These are phyloP conservation scores for Anthracocystis setariae DNA, from an alignment of 1,284 basidiomycete species.

Conservation along the genomic window DNA sequence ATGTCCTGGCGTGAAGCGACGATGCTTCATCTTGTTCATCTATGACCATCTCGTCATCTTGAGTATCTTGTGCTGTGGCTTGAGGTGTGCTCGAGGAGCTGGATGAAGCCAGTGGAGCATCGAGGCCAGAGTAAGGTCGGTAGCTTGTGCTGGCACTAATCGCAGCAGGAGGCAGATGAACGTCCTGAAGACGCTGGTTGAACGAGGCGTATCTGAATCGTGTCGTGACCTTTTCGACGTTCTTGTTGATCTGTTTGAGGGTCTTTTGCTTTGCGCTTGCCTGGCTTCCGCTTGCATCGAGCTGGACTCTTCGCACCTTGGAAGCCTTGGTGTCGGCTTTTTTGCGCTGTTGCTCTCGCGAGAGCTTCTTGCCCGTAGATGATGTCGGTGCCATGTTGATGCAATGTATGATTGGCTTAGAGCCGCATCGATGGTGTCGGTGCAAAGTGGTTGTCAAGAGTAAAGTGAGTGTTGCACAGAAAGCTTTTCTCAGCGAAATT, in stretches of 20 bases:
- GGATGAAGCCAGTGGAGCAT: slow-evolving; percentile 39
- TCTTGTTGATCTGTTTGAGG: slow-evolving; percentile 52
- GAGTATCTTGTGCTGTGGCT: slow-evolving; percentile 5
- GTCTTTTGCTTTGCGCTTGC: slow-evolving; percentile 45
- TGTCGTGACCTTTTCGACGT: slow-evolving; percentile 41
- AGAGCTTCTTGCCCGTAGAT: slow-evolving; percentile 40
- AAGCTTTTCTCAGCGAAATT: slow-evolving; percentile 18
- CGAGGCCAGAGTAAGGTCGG: slow-evolving; percentile 55
- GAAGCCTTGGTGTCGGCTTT: slow-evolving; percentile 46
- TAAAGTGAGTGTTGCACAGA: slow-evolving; percentile 4
- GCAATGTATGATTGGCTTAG: neutral
- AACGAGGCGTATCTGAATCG: slow-evolving; percentile 64
- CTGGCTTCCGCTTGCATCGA: slow-evolving; percentile 42
- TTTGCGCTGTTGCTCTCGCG: slow-evolving; percentile 40
- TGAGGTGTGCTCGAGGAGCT: slow-evolving; percentile 18
- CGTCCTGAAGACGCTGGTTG: slow-evolving; percentile 64
- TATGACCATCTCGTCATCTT: slow-evolving; percentile 7
- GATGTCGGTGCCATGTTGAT: slow-evolving; percentile 25
- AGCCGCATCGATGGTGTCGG: slow-evolving; percentile 1
- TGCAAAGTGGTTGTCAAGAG: neutral
- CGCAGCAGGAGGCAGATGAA: slow-evolving; percentile 56
- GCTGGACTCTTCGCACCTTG: slow-evolving; percentile 41
- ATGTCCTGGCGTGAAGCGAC: slow-evolving; percentile 50
- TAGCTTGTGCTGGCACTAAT: slow-evolving; percentile 49
- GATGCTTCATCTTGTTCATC: slow-evolving; percentile 41